Evolutionary conservation across 257 asterid genomes (phyloP), one percentile per base, ranked within the genome.

Genomic region (Solanum chmielewskii): DNA sequence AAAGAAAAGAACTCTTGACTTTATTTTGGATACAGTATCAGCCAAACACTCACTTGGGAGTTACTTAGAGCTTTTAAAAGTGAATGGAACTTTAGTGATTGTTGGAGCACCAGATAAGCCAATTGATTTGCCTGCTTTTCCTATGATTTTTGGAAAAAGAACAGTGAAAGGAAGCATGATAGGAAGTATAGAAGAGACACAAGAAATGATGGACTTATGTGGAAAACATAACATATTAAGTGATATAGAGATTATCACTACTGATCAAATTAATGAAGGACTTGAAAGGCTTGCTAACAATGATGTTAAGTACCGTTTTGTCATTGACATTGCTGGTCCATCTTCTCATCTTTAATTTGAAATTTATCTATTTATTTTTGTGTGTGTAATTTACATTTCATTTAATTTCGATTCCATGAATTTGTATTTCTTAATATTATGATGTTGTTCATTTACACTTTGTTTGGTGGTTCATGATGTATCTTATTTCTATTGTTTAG

Each of bases 31-130:
- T 59, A 95, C 99, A 1, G 96, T 96, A 2, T 88, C 99, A 3
- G 99, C 95, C 7, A 81, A 93, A 13, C 99, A 96, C 91, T 93
- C 98, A 1, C 89, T 96, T 84, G 99, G 99, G 8, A 93, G 93
- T 3, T 64, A 29, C 41, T 88, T 96, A 1, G 98, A 95, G 89
- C 86, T 96, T 52, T 84, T 96, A 88, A 95, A 95, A 86, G 95
- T 95, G 85, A 95, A 90, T 14, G 99, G 99, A 5, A 95, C 98
- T 11, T 62, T 96, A 45, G 95, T 89, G 71, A 73, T 96, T 52
- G 98, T 94, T 47, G 99, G 99, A n/a, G 98, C 97, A 85, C 99
- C 99, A 0, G 96, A 93, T 59, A 93, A 93, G 92, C 99, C 99
- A 5, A 44, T 96, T 21, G 96, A 92, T 31, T 97, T 96, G 5